Conservation (phyloP, 1,284 basidiomycete genomes). For the Ceratobasidium theobromae region DNA sequence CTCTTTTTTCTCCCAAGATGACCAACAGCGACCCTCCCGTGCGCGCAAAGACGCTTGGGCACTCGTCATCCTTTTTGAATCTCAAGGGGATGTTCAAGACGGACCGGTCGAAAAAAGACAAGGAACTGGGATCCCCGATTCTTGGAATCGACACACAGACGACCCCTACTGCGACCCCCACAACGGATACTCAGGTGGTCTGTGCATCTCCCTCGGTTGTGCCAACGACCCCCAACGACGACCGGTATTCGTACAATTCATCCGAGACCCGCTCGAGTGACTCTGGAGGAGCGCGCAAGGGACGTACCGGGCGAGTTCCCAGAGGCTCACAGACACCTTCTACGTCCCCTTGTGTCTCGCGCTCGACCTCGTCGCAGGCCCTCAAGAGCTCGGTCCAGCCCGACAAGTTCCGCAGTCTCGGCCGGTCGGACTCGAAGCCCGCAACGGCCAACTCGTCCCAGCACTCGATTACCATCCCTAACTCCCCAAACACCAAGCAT, state of each 20-base stretch:
- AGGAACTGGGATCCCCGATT: constrained; percentile 9
- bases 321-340: constrained; percentile 9
- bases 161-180: not conserved
- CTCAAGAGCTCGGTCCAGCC: constrained; percentile 12
- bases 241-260: constrained; percentile 40
- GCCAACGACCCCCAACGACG: constrained; percentile 35
- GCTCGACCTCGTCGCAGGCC: constrained; percentile 18
- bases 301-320: not conserved
- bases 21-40: constrained; percentile 1
- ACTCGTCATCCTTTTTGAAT: constrained; percentile 24
- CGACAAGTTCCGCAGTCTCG: constrained; percentile 49
- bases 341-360: constrained; percentile 24
- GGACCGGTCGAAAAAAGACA: constrained; percentile 27
- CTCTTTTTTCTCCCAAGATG: constrained; percentile 5
- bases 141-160: constrained; percentile 20
- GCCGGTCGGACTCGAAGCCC: constrained; percentile 51
- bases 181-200: not conserved
- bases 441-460: constrained; percentile 36
- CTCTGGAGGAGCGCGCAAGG: constrained; percentile 28
- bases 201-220: constrained; percentile 42
- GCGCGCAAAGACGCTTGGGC: constrained; percentile 8
- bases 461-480: constrained; percentile 32
- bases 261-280: constrained; percentile 40
- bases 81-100: constrained; percentile 25
- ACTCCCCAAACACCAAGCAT: constrained; percentile 31